Evolutionary conservation across 768 basidiomycete species (phyloP).

Genomic region (Amanita subjunquillea): DNA sequence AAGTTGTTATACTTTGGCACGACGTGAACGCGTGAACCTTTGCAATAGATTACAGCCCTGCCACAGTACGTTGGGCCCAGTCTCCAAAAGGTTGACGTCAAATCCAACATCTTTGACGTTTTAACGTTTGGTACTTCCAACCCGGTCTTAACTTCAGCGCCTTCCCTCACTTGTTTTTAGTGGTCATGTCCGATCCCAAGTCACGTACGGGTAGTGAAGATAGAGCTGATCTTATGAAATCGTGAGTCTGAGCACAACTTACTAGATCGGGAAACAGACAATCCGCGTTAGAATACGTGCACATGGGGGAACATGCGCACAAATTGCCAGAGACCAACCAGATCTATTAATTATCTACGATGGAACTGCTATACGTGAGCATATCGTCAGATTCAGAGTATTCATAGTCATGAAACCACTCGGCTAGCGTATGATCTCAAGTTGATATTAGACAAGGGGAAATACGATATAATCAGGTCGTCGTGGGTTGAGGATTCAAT

Average conservation of each 20-base stretch:
- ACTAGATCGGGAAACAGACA: neutral
- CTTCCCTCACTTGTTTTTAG: conserved; percentile 22
- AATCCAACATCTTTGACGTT: conserved; percentile 60
- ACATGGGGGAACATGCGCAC: conserved; percentile 56
- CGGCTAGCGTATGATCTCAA: conserved; percentile 58
- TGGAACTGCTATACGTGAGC: conserved; percentile 59
- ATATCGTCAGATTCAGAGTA: neutral
- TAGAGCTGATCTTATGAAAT: conserved; percentile 56
- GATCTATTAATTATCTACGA: conserved; percentile 56
- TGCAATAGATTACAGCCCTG: conserved; percentile 43
- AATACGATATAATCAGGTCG: conserved; percentile 67
- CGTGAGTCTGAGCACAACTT: conserved; percentile 29
- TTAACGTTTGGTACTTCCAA: conserved; percentile 65
- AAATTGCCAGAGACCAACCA: conserved; percentile 47
- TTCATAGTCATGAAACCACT: neutral
- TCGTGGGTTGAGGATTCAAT: conserved; percentile 79
- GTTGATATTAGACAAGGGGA: conserved; percentile 58
- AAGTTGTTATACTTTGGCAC: too few species aligned
- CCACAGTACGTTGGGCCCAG: conserved; percentile 60
- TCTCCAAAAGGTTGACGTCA: conserved; percentile 45
- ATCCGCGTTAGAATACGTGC: conserved; percentile 46
- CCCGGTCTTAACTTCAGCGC: neutral
- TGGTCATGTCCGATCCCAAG: conserved; percentile 68
- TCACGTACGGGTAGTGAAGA: conserved; percentile 57
- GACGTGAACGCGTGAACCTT: neutral